Evolutionary conservation across 2,329 filamentous ascomycete species (phyloP).

Genomic region (Penicillium sp.): DNA sequence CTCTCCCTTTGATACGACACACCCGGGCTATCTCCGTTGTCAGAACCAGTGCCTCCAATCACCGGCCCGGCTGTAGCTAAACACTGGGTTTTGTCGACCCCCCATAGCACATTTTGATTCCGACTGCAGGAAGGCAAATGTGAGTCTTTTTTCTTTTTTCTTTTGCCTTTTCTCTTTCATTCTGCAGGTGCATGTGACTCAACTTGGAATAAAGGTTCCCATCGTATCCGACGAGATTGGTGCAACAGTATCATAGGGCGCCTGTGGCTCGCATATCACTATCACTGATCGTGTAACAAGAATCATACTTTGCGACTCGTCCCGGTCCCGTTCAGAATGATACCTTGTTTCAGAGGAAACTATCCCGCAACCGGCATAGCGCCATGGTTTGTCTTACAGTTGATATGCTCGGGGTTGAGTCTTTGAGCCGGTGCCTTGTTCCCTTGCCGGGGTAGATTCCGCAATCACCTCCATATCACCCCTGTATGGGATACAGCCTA

Average conservation of each 20-base stretch:
- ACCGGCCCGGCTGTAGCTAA: neutral
- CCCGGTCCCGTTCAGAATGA: constrained; percentile 12
- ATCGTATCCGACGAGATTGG: constrained; percentile 4
- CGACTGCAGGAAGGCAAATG: constrained; percentile 3
- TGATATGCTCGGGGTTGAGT: neutral
- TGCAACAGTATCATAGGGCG: constrained; percentile 10
- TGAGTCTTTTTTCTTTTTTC: neutral
- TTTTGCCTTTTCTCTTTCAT: neutral
- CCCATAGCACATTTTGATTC: neutral
- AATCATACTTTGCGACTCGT: constrained; percentile 2
- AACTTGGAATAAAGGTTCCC: neutral
- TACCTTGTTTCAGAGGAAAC: constrained; percentile 5
- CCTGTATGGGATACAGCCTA: neutral
- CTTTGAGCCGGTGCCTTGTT: neutral
- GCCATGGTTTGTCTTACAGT: neutral
- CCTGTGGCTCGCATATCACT: constrained; percentile 8
- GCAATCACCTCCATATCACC: neutral
- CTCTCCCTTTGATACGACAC: constrained; percentile 13
- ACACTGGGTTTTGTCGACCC: neutral
- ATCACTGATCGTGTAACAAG: constrained; percentile 11
- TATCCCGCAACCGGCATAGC: constrained; percentile 1
- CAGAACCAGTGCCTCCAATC: neutral
- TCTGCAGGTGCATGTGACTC: constrained; percentile 3
- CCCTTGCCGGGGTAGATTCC: neutral
- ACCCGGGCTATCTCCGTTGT: constrained; percentile 3